A percentile compares a stretch with the other conserved stretches of the same genome.
These are phyloP conservation scores for Stemphylium lycopersici DNA, from an alignment of 2,329 filamentous ascomycete species.

Conservation along the genomic window DNA sequence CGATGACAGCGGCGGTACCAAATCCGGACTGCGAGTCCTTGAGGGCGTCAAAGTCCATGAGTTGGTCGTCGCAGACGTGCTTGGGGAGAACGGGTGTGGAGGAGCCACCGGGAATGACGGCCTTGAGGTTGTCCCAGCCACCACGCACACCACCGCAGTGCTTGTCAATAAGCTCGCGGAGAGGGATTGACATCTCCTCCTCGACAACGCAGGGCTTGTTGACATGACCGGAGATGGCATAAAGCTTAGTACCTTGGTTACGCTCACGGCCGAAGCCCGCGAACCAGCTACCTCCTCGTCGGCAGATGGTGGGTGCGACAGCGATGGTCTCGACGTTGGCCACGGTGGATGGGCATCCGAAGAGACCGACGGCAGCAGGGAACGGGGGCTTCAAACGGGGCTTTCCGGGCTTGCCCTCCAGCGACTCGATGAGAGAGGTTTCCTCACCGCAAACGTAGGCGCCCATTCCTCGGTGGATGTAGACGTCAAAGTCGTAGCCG, in stretches of 20 bases:
- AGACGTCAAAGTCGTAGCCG: constrained; percentile 98
- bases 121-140: constrained; percentile 96
- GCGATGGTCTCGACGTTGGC: constrained; percentile 98
- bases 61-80: constrained; percentile 85
- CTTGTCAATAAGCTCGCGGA: constrained; percentile 95
- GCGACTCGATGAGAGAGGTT: constrained; percentile 95
- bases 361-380: constrained; percentile 94
- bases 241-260: constrained; percentile 97
- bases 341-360: constrained; percentile 96
- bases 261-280: constrained; percentile 91
- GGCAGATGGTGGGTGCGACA: constrained; percentile 93
- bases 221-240: constrained; percentile 97
- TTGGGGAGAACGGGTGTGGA: constrained; percentile 96
- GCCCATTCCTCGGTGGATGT: constrained; percentile 93
- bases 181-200: constrained; percentile 98
- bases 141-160: constrained; percentile 97
- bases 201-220: constrained; percentile 98
- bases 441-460: constrained; percentile 99
- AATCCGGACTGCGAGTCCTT: constrained; percentile 98
- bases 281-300: constrained; percentile 92
- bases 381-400: constrained; percentile 98
- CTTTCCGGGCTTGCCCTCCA: constrained; percentile 98
- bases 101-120: constrained; percentile 93
- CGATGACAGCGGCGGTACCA: constrained; percentile 95
- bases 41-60: constrained; percentile 98